phyloP scores from a whole-genome alignment of 495 filamentous ascomycete species.

The Trypethelium eluteriae region DNA sequence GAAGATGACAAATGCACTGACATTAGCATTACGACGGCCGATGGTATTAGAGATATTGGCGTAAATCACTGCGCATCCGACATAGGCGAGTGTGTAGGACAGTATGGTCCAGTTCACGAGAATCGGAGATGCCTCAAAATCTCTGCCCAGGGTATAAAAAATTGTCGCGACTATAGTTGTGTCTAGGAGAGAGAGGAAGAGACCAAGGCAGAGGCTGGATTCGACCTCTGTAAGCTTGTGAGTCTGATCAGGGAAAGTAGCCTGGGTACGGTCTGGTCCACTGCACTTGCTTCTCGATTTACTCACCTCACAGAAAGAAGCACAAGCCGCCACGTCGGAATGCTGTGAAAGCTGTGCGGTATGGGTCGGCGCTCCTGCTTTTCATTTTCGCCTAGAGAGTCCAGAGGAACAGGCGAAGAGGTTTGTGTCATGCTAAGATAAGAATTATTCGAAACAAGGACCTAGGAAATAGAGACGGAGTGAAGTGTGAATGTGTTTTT shows the following conservation, averaged over 20 bases:
- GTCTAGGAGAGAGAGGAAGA: conserved; percentile 3
- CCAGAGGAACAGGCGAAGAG: not conserved
- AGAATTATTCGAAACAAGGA: too few relatives aligned
- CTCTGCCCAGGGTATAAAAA: conserved; percentile 1
- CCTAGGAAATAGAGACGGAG: too few relatives aligned
- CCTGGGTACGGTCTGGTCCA: too few relatives aligned
- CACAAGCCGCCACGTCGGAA: not conserved
- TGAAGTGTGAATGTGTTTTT: too few relatives aligned
- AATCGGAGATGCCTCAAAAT: not conserved
- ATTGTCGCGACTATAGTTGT: conserved; percentile 3
- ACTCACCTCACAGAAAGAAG: conserved; percentile 3
- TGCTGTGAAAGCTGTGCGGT: not conserved
- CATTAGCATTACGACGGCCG: conserved; percentile 7
- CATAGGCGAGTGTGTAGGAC: conserved; percentile 3
- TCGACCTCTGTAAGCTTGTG: not conserved
- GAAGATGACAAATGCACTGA: conserved; percentile 15
- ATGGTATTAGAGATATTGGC: conserved; percentile 8
- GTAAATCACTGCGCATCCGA: conserved; percentile 11
- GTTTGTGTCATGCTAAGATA: not conserved
- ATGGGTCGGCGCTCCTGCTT: too few relatives aligned
- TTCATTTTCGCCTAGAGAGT: too few relatives aligned
- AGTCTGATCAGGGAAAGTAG: not conserved
- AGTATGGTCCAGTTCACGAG: conserved; percentile 3
- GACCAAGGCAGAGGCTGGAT: conserved; percentile 1
- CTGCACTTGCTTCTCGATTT: not conserved